Percentiles rank a stretch among this genome's conserved stretches.
Evolutionary conservation across 441 rosid genomes (phyloP).

Genomic region (Cnidoscolus chayamansa): DNA sequence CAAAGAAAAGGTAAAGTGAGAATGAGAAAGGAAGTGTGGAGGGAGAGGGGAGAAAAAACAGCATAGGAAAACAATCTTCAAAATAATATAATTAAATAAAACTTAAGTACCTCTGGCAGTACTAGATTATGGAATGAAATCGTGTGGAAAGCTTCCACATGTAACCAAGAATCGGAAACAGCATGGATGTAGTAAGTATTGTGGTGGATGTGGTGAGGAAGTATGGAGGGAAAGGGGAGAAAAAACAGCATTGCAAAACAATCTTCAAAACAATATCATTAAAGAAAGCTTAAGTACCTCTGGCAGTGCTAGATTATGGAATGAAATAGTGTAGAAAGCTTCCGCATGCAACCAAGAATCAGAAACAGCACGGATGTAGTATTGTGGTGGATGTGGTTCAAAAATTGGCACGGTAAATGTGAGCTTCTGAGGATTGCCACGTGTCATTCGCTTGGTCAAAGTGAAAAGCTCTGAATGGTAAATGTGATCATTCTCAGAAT

Average conservation of each 20-base stretch:
- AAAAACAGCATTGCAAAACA: background rate
- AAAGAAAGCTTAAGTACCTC: slow-evolving; percentile 48
- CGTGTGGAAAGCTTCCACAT: slow-evolving; percentile 87
- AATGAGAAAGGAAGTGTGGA: background rate
- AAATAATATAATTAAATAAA: background rate
- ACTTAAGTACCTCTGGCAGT: slow-evolving; percentile 72
- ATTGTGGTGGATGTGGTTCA: slow-evolving; percentile 99
- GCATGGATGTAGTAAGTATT: slow-evolving; percentile 82
- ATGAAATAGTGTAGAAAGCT: slow-evolving; percentile 88
- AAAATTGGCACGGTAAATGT: slow-evolving; percentile 97
- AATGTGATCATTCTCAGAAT: slow-evolving; percentile 96
- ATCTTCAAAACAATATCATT: background rate
- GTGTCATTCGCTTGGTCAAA: slow-evolving; percentile 83
- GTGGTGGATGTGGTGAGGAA: slow-evolving; percentile 82
- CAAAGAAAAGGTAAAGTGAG: background rate
- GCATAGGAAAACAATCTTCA: background rate
- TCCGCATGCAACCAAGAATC: slow-evolving; percentile 99
- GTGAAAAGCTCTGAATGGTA: slow-evolving; percentile 97
- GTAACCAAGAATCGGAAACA: slow-evolving; percentile 99
- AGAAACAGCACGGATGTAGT: slow-evolving; percentile 94
- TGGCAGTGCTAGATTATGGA: slow-evolving; percentile 84
- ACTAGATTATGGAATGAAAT: slow-evolving; percentile 88
- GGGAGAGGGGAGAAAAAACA: background rate
- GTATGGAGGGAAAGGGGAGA: background rate
- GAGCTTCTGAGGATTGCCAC: slow-evolving; percentile 90